Percentiles rank a stretch among this genome's conserved stretches.
Conservation (phyloP, 2,329 filamentous ascomycete species). For the Colletotrichum cuscutae region DNA sequence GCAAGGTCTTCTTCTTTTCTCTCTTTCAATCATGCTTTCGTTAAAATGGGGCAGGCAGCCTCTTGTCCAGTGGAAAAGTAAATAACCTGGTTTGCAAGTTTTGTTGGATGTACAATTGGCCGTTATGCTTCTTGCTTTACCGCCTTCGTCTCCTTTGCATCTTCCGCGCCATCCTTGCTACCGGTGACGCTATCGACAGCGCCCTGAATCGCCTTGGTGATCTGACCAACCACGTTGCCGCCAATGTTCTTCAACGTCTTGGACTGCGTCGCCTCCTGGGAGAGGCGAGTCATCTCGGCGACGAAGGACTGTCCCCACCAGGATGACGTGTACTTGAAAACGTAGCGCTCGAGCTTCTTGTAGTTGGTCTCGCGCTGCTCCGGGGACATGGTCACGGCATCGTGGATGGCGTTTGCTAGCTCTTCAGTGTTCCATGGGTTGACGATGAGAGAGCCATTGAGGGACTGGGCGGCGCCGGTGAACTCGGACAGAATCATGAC, state of each 20-base stretch:
- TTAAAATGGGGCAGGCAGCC: not conserved
- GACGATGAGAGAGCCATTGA: constrained; percentile 93
- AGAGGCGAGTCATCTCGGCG: constrained; percentile 75
- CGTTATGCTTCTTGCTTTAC: constrained; percentile 23
- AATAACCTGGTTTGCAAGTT: not conserved
- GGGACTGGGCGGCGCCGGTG: constrained; percentile 91
- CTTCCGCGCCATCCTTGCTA: constrained; percentile 13
- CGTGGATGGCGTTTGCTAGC: constrained; percentile 90
- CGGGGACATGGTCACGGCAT: constrained; percentile 95
- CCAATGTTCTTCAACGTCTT: constrained; percentile 55
- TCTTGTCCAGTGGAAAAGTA: not conserved
- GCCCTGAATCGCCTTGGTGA: constrained; percentile 27
- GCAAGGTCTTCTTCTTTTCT: constrained; percentile 16
- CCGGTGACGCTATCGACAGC: constrained; percentile 7
- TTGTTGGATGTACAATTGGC: not conserved
- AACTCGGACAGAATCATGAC: constrained; percentile 97
- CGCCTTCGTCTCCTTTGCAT: constrained; percentile 16
- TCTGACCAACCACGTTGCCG: constrained; percentile 47
- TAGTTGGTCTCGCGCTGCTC: constrained; percentile 90
- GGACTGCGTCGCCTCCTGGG: constrained; percentile 48
- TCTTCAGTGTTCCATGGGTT: constrained; percentile 99
- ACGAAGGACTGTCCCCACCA: constrained; percentile 98
- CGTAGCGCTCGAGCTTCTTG: constrained; percentile 91
- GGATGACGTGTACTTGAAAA: constrained; percentile 96
- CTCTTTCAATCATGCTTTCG: constrained; percentile 30